Evolutionary conservation across 129 eudicot species (phyloP), one percentile per base, ranked within the genome.

Genomic region (Erigeron canadensis): DNA sequence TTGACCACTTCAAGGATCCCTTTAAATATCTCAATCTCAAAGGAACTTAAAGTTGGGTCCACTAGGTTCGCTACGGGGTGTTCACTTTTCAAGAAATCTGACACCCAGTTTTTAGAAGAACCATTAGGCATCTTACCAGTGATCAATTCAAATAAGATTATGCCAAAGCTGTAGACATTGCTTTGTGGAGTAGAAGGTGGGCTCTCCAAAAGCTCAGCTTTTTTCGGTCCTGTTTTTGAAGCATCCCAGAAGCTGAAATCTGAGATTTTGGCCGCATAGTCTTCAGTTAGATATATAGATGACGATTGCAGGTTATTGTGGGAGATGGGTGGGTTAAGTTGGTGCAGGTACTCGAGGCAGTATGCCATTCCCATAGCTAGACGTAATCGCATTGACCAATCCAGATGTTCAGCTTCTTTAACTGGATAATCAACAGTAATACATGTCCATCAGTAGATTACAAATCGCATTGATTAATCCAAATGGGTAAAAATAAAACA

Each of bases 341-440:
- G 84, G 90, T 91, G 97, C 76, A 91, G 83, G 69, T 88, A 77
- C 69, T 91, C 96, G 16, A 91, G 92, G 78, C 96, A 91, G 65
- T 88, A 91, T 58, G 91, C 88, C 44, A 84, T 79, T 46, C 97
- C 97, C 96, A 88, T 86, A 22, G 87, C 84, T 80, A 88, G 76
- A 55, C 96, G 83, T 69, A 88, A 19, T 40, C 97, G 85, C 62
- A 66, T 86, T 41, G 68, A 63, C 97, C 97, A 88, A 72, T 91
- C 93, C 75, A 91, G 78, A 75, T 79, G 96, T 55, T 91, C 97
- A 0, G 96, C 84, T 88, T 91, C 97, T 71, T 76, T 77, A 56
- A 84, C 97, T 91, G 82, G 79, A 85, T 51, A 53, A 40, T 45
- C 22, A 59, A 69, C 39, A 42, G 67, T n/a, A 16, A 76, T 21